Evolutionary conservation across 2,329 filamentous ascomycete species (phyloP), one percentile per base, ranked within the genome.

Genomic region (Sclerotinia borealis): DNA sequence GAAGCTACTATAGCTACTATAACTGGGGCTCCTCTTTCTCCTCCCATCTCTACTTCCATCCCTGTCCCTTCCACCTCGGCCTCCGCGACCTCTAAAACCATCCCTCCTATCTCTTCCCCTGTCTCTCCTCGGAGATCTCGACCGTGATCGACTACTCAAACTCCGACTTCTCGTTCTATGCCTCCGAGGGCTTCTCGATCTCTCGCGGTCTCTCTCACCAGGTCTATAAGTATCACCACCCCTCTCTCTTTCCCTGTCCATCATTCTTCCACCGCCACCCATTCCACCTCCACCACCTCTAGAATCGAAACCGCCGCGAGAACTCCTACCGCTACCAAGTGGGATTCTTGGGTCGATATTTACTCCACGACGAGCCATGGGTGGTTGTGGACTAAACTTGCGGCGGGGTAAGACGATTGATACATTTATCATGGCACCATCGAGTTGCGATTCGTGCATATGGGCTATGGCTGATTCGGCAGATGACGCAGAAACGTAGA

Each of bases 391-490:
- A 8, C 91, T 93, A 72, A 96, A 91, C 70, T 92, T 91, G 56
- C 73, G 72, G 25, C 72, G 72, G 7, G 74, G 72, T 41, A 75
- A 68, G 36, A 75, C 74, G 41, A 75, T 75, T 34, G 74, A 75
- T 19, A 75, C 74, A 59, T 72, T 75, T 63, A 75, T 74, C 6
- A 72, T 59, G 5, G 72, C 69, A 36, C 74, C 74, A 59, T 75
- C 74, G 41, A 75, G 71, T 73, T 96, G 91, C n/a, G 91, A 92
- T 78, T 99, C 95, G 76, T 99, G 95, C 95, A 99, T 98, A 75
- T 96, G 91, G 22, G 93, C 86, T 70, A 97, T 96, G 34, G 95
- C 95, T 17, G 86, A 82, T 77, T 97, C 92, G 29, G 95, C 93
- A 67, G 93, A 89, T 56, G 84, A 81, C 68, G 92, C 85, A 68